Conservation (phyloP, 192 early-diverging fungal genomes). For the Martensiomyces pterosporus region DNA sequence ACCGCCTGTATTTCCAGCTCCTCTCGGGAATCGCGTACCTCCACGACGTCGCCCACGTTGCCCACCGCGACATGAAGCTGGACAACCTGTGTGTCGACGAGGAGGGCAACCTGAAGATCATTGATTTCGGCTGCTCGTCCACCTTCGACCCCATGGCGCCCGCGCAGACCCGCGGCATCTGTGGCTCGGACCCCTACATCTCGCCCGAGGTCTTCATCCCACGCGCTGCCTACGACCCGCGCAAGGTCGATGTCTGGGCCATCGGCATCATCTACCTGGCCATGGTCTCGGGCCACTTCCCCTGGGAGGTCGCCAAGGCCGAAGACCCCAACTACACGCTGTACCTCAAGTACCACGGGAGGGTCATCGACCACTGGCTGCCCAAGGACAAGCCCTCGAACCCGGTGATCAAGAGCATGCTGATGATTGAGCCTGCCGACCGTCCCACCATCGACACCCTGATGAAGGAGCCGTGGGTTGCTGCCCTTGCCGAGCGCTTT, state of each 20-base stretch:
- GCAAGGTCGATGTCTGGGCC: constrained; percentile 86
- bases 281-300: constrained; percentile 66
- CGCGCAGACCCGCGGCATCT: constrained; percentile 73
- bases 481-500: constrained; percentile 18
- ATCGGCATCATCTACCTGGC: constrained; percentile 80
- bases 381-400: constrained; percentile 30
- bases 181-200: constrained; percentile 94
- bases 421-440: constrained; percentile 62
- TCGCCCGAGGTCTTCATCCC: constrained; percentile 77
- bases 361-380: constrained; percentile 55
- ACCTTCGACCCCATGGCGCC: constrained; percentile 65
- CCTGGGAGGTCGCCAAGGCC: constrained; percentile 59
- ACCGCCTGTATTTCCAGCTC: constrained; percentile 79
- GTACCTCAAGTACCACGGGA: constrained; percentile 46
- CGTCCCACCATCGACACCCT: constrained; percentile 78
- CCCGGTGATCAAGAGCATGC: constrained; percentile 63
- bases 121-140: constrained; percentile 83
- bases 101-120: constrained; percentile 74
- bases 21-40: constrained; percentile 70
- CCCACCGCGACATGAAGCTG: constrained; percentile 81
- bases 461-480: constrained; percentile 70
- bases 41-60: constrained; percentile 69
- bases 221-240: constrained; percentile 69
- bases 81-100: constrained; percentile 79
- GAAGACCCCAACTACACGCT: constrained; percentile 65